Conservation (phyloP, 495 filamentous ascomycete genomes). For the Penicillium fimorum region DNA sequence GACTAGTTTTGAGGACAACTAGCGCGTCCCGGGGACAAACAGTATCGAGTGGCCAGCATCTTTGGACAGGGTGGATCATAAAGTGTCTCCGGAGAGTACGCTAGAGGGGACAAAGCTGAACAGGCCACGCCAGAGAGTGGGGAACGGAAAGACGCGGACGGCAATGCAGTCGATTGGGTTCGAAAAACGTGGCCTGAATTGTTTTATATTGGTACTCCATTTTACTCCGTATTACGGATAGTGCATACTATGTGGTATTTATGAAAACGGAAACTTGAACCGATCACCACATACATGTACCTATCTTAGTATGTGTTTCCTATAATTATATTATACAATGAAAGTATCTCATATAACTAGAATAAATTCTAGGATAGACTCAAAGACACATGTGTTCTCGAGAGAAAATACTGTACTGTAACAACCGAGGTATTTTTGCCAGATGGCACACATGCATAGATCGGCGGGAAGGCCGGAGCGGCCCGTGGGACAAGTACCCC, state of each 20-base stretch:
- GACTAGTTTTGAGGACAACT: constrained; percentile 20
- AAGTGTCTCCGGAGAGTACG: constrained; percentile 10
- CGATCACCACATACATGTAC: not conserved
- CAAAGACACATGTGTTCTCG: not conserved
- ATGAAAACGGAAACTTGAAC: constrained; percentile 1
- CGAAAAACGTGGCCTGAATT: constrained; percentile 42
- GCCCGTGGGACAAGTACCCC: constrained; percentile 44
- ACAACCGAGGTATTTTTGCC: constrained; percentile 14
- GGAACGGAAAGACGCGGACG: constrained; percentile 43
- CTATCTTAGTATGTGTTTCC: not conserved
- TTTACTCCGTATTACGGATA: constrained; percentile 1
- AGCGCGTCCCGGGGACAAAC: constrained; percentile 26
- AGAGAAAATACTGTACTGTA: not conserved
- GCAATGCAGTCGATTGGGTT: constrained; percentile 44
- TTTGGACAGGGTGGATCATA: constrained; percentile 23
- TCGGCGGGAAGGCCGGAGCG: constrained; percentile 49
- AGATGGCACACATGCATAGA: constrained; percentile 46
- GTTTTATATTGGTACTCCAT: constrained; percentile 7
- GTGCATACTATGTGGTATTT: not conserved
- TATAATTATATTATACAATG: not conserved
- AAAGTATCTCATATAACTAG: not conserved
- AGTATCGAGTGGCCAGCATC: constrained; percentile 30
- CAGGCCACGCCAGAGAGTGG: constrained; percentile 18
- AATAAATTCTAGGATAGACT: not conserved
- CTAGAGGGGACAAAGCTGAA: constrained; percentile 8